Evolutionary conservation across 176 grass and related monocot genomes (phyloP).

Genomic region (Oryza glaberrima): DNA sequence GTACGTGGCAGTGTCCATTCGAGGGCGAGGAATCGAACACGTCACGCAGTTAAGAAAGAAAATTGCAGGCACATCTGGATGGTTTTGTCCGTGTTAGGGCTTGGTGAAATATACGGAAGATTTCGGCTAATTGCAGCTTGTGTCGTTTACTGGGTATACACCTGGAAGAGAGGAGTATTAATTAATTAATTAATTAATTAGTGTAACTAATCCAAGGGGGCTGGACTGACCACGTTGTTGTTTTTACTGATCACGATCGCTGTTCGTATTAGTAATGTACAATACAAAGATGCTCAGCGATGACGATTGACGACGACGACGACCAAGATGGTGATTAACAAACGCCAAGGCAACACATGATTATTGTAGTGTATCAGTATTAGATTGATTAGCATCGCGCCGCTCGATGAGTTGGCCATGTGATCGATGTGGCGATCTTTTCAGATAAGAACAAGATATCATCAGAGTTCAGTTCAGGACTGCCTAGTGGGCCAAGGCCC

Average conservation of each 20-base stretch:
- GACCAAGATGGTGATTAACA: background rate
- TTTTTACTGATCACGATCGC: background rate
- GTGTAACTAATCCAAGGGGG: background rate
- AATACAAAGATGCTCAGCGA: background rate
- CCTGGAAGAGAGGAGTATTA: background rate
- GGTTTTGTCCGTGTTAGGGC: background rate
- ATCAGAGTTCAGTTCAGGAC: background rate
- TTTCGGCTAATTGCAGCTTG: background rate
- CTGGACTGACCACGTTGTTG: background rate
- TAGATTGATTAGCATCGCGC: background rate
- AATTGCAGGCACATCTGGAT: background rate
- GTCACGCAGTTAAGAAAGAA: background rate
- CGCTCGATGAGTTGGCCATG: slow-evolving; percentile 3
- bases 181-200: background rate
- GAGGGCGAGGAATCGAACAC: slow-evolving; percentile 2
- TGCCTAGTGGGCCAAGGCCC: background rate
- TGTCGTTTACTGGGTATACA: background rate
- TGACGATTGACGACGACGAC: background rate
- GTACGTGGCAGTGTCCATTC: background rate
- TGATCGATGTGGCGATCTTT: background rate
- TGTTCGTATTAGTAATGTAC: background rate
- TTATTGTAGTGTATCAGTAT: background rate
- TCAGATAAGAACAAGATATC: background rate
- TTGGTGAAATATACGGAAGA: background rate
- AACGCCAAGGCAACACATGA: background rate